Conservation (phyloP, 441 rosid species). For the Erodium trifolium region DNA sequence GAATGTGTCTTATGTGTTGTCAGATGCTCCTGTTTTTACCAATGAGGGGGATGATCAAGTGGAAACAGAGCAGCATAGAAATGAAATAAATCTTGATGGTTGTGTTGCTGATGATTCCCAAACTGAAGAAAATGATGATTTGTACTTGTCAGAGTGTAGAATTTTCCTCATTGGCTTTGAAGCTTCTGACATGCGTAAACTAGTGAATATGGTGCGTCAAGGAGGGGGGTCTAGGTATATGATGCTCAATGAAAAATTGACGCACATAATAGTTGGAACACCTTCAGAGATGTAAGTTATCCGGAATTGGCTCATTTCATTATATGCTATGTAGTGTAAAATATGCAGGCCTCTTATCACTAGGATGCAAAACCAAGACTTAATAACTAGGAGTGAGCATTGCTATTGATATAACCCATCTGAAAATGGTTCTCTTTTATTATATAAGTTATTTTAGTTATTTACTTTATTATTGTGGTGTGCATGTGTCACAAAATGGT, state of each 20-base stretch:
- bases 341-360: neutral
- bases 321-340: neutral
- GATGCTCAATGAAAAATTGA: slow-evolving; percentile 57
- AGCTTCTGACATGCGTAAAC: slow-evolving; percentile 74
- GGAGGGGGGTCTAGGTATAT: slow-evolving; percentile 90
- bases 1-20: slow-evolving; percentile 44
- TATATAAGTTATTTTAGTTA: slow-evolving; percentile 2
- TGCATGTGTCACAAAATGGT: neutral
- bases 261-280: slow-evolving; percentile 81
- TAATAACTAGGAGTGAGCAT: slow-evolving; percentile 3
- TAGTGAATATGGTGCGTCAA: slow-evolving; percentile 66
- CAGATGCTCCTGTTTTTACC: slow-evolving; percentile 36
- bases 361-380: neutral
- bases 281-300: slow-evolving; percentile 82
- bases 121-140: slow-evolving; percentile 73
- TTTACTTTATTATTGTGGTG: neutral
- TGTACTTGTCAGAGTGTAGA: slow-evolving; percentile 86
- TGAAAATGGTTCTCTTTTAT: neutral
- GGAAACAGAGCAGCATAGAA: slow-evolving; percentile 28
- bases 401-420: neutral
- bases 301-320: slow-evolving; percentile 13
- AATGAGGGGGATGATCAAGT: slow-evolving; percentile 37
- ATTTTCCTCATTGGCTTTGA: slow-evolving; percentile 77
- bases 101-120: slow-evolving; percentile 75
- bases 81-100: slow-evolving; percentile 43